Conservation (phyloP, 2,329 filamentous ascomycete species). For the Blastomyces percursus region DNA sequence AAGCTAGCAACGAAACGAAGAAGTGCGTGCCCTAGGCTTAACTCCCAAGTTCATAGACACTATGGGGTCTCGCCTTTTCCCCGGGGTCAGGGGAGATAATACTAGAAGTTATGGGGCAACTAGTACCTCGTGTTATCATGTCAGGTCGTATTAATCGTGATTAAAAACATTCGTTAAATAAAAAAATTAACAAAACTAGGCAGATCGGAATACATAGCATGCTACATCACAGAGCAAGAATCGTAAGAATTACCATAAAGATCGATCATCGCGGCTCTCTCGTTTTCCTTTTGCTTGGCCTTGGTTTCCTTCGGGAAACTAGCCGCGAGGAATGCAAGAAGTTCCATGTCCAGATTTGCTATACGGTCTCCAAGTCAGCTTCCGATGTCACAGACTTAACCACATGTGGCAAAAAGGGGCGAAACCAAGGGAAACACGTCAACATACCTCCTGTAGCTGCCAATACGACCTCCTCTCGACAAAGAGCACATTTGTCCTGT, state of each 20-base stretch:
- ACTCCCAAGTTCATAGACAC: neutral
- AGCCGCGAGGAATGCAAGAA: constrained; percentile 58
- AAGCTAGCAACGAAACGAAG: neutral
- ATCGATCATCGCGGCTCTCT: constrained; percentile 62
- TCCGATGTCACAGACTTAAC: neutral
- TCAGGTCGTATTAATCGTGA: neutral
- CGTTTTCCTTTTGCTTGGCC: constrained; percentile 59
- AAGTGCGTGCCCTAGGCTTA: neutral
- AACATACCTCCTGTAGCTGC: constrained; percentile 53
- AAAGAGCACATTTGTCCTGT: constrained; percentile 63
- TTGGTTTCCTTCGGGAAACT: constrained; percentile 65
- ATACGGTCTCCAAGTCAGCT: constrained; percentile 2
- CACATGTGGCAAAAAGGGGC: neutral
- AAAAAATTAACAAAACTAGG: neutral
- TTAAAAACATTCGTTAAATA: neutral
- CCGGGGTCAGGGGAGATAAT: neutral
- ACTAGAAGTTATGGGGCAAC: neutral
- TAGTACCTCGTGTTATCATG: neutral
- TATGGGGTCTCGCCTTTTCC: neutral
- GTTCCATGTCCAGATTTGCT: constrained; percentile 59
- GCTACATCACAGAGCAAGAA: constrained; percentile 15
- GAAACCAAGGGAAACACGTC: neutral
- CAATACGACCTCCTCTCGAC: constrained; percentile 60
- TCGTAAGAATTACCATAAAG: constrained; percentile 58
- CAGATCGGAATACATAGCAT: neutral